A percentile compares a stretch with the other conserved stretches of the same genome.
Evolutionary conservation across 1,284 basidiomycete genomes (phyloP).

Genomic region (Ganoderma meredithae): DNA sequence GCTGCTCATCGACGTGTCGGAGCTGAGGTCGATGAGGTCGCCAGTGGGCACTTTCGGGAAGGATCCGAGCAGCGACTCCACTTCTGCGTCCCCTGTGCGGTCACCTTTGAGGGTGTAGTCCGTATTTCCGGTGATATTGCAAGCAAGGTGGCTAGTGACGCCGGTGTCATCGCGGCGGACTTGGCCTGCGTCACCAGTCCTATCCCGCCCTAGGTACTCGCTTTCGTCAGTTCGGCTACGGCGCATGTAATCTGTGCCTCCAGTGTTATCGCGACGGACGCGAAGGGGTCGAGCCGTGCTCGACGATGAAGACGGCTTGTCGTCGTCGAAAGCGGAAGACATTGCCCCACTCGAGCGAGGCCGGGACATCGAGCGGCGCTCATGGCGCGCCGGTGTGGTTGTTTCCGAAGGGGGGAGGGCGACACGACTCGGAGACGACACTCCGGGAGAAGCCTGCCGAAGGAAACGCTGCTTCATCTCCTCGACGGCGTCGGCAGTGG

Average conservation of each 20-base stretch:
- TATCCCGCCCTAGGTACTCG: conserved; percentile 18
- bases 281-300: conserved; percentile 16
- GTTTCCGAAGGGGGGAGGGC: conserved; percentile 31
- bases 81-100: conserved; percentile 38
- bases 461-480: conserved; percentile 71
- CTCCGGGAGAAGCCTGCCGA: conserved; percentile 42
- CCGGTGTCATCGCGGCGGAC: conserved; percentile 24
- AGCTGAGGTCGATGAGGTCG: conserved; percentile 40
- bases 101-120: conserved; percentile 30
- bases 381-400: conserved; percentile 36
- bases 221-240: conserved; percentile 33
- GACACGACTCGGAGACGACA: conserved; percentile 24
- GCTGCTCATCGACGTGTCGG: conserved; percentile 27
- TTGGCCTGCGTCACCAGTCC: conserved; percentile 23
- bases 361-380: conserved; percentile 35
- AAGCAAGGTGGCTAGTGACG: conserved; percentile 11
- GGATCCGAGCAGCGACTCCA: conserved; percentile 39
- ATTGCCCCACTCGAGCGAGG: conserved; percentile 32
- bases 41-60: conserved; percentile 29
- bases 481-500: conserved; percentile 61
- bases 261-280: conserved; percentile 23
- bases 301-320: conserved; percentile 7
- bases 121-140: conserved; percentile 28
- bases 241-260: conserved; percentile 17
- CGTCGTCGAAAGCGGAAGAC: conserved; percentile 11